phyloP scores from a whole-genome alignment of 2,329 filamentous ascomycete species.

The Chaetomium olivaceum region DNA sequence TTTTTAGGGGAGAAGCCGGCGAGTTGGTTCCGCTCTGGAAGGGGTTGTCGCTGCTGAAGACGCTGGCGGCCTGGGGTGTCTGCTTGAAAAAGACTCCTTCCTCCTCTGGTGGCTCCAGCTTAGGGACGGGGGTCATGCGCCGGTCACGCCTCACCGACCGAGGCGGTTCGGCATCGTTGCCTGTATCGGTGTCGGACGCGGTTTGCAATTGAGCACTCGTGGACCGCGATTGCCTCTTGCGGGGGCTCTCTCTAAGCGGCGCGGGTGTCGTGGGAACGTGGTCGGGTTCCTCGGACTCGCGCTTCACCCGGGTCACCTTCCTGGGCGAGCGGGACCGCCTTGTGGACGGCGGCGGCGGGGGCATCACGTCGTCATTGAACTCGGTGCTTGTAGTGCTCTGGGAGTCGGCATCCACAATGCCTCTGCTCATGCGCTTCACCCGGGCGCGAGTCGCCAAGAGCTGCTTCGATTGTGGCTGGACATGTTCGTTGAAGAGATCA shows the following conservation, averaged over 20 bases:
- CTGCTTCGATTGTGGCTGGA: conserved; percentile 75
- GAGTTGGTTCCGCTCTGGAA: conserved; percentile 86
- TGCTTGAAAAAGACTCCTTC: conserved; percentile 47
- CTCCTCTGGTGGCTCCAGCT: conserved; percentile 56
- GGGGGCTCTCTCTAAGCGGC: conserved; percentile 47
- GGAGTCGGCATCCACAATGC: conserved; percentile 72
- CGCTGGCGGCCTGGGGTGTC: conserved; percentile 55
- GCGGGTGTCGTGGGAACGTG: conserved; percentile 35
- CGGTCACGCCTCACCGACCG: conserved; percentile 53
- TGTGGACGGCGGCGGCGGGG: conserved; percentile 51
- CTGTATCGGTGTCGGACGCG: conserved; percentile 53
- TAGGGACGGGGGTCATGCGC: conserved; percentile 56
- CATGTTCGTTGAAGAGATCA: conserved; percentile 75
- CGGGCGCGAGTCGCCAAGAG: conserved; percentile 73
- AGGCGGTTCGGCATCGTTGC: conserved; percentile 46
- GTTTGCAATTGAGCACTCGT: conserved; percentile 56
- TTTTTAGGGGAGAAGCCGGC: conserved; percentile 47
- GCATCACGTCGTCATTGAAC: conserved; percentile 56
- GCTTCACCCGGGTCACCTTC: conserved; percentile 55
- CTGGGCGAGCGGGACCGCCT: conserved; percentile 57
- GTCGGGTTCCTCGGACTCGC: conserved; percentile 52
- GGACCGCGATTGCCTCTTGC: conserved; percentile 57
- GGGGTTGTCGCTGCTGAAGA: conserved; percentile 87
- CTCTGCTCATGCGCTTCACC: conserved; percentile 82
- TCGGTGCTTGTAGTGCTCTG: conserved; percentile 57